These are phyloP conservation scores for Mycogone perniciosa DNA, from an alignment of 2,329 filamentous ascomycete genomes.

Conservation along the genomic window DNA sequence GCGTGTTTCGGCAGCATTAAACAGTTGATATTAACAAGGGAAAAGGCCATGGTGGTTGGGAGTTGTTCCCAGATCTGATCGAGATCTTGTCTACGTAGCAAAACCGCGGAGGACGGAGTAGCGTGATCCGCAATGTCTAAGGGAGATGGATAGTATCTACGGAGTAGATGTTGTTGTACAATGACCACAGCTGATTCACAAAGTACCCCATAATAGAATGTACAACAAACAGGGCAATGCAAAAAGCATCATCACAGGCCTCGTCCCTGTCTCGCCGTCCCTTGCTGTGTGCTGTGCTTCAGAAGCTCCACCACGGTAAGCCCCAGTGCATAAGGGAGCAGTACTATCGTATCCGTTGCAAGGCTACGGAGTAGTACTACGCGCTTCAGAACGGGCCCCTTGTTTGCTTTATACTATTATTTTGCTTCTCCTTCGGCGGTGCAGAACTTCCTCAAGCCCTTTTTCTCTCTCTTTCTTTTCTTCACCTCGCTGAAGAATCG, in stretches of 20 bases:
- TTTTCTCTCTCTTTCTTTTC: not conserved
- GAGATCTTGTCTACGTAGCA: not conserved
- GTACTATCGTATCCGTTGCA: not conserved
- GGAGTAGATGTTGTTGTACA: not conserved
- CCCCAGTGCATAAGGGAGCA: not conserved
- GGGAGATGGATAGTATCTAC: not conserved
- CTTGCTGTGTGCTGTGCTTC: not conserved
- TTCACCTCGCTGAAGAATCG: constrained; percentile 2
- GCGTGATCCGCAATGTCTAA: not conserved
- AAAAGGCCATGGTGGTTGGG: too few relatives aligned
- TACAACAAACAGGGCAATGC: too few relatives aligned
- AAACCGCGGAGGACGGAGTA: not conserved
- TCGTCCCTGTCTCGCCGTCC: not conserved
- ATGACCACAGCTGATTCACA: not conserved
- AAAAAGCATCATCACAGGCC: not conserved
- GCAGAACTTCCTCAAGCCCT: not conserved
- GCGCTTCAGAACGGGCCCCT: not conserved
- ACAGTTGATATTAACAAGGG: too few relatives aligned
- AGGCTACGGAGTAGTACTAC: not conserved
- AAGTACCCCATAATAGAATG: too few relatives aligned
- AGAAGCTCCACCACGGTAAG: not conserved
- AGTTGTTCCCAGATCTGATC: not conserved
- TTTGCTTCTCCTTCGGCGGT: not conserved
- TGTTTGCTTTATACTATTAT: not conserved
- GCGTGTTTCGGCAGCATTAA: too few relatives aligned